phyloP scores from a whole-genome alignment of 331 rosid genomes.

The Phaseolus coccineus region DNA sequence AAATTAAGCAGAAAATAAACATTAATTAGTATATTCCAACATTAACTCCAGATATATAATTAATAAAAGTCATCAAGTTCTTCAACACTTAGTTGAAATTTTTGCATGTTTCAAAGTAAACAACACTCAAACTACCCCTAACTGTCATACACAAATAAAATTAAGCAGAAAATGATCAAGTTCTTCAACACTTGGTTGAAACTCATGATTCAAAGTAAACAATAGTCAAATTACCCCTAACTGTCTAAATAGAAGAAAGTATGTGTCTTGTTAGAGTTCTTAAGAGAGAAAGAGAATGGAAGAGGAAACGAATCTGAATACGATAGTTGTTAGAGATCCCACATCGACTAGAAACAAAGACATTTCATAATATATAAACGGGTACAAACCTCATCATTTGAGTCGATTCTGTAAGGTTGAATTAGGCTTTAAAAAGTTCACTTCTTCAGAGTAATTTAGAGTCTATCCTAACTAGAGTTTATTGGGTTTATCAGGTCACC shows the following conservation, averaged over 20 bases:
- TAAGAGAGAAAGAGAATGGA: too few species aligned
- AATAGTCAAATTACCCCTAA: neutral
- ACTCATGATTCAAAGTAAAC: constrained; percentile 17
- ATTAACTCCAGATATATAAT: neutral
- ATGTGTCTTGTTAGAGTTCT: neutral
- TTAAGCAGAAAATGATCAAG: neutral
- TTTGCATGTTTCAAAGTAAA: constrained; percentile 6
- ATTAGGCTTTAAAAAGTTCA: too few species aligned
- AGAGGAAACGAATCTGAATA: too few species aligned
- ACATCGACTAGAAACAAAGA: too few species aligned
- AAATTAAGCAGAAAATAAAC: constrained; percentile 36
- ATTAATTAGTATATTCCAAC: constrained; percentile 30
- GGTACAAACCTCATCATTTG: too few species aligned
- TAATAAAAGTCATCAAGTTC: constrained; percentile 23
- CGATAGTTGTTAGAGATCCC: too few species aligned
- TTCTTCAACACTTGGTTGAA: constrained; percentile 17
- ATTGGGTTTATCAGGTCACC: too few species aligned
- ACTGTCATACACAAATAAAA: neutral
- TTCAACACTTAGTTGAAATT: constrained; percentile 23
- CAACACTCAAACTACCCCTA: neutral
- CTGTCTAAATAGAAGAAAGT: constrained; percentile 19
- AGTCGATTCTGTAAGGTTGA: too few species aligned
- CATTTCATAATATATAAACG: too few species aligned
- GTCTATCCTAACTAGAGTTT: too few species aligned
- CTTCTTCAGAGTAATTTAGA: too few species aligned